These are phyloP conservation scores for Lodderomyces oxycetoniae DNA, from an alignment of 1,139 yeast species.

Conservation along the genomic window DNA sequence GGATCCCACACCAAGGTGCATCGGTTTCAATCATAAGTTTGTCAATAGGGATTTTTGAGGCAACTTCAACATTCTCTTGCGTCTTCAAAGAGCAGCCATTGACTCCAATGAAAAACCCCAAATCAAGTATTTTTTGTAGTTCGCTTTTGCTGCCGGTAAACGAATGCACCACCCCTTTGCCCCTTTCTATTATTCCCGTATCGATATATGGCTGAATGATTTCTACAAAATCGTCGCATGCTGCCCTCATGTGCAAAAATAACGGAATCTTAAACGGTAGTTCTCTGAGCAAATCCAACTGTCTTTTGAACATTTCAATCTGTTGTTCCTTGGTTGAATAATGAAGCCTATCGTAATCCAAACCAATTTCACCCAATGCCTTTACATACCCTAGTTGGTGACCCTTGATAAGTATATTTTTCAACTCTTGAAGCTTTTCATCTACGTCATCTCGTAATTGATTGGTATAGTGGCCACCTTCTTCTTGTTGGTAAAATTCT, in stretches of 20 bases:
- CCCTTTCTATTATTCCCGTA: conserved; percentile 30
- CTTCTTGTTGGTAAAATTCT: conserved; percentile 34
- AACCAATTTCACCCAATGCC: conserved; percentile 90
- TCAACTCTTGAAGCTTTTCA: conserved; percentile 45
- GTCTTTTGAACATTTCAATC: conserved; percentile 59
- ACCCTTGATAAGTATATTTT: conserved; percentile 48
- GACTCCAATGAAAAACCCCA: conserved; percentile 72
- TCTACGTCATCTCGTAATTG: conserved; percentile 22
- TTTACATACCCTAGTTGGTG: conserved; percentile 46
- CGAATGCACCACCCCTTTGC: conserved; percentile 82
- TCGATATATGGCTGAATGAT: conserved; percentile 55
- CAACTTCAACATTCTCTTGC: conserved; percentile 66
- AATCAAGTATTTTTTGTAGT: conserved; percentile 42
- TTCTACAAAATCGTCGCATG: conserved; percentile 72
- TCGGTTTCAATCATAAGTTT: conserved; percentile 84
- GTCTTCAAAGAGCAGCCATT: conserved; percentile 91
- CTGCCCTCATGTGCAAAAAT: conserved; percentile 84
- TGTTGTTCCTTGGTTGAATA: conserved; percentile 70
- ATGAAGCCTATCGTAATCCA: conserved; percentile 86
- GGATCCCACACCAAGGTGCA: conserved; percentile 97
- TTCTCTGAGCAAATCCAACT: conserved; percentile 57
- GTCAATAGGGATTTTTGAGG: conserved; percentile 59
- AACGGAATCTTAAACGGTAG: conserved; percentile 53
- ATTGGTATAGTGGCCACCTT: conserved; percentile 20
- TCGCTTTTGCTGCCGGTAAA: conserved; percentile 83